Base-by-base conservation (phyloP, 129 eudicot genomes). In the Solidago caesia region DNA sequence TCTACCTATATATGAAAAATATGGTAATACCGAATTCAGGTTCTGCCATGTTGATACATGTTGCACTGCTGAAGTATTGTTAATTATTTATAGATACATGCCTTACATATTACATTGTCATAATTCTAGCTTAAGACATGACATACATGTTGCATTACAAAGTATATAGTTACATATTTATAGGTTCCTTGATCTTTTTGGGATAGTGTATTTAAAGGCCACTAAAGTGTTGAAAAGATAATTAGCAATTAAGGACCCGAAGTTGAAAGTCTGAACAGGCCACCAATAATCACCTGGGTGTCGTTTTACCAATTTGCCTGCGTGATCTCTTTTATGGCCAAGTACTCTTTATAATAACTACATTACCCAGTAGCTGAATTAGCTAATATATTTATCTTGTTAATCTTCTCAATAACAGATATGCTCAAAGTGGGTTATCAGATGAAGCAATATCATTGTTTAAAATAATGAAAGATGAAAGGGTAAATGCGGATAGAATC, bases 391-490 rank as follows among this genome's bases (percentile, higher is more conserved):
- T 44, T 6, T 33, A 60, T 8, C 63, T 44, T 26, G 15, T 39
- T 42, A 47, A 59, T 67, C 63, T 44, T 26, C 26, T 39, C 46
- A 47, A 59, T 67, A 42, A 67, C 68, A 91, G 97, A 60, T 91
- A 80, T 77, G 87, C 95, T 57, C 97, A 91, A 84, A 91, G 86
- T 75, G 97, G 97, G 16, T 80, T 76, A 42, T 84, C 96, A 53
- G 81, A 88, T 84, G 97, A 88, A 88, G 85, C 94, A 44, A 83
- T 91, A 69, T 78, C 85, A 12, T 59, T 91, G 51, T 88, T 86
- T 70, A 81, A 81, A 48, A 70, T 68, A 65, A 86, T 91, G 92
- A 84, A 71, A 77, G 88, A 81, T 25, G 82, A 77, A 49, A 84
- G 88, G 4, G 80, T 82, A 13, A 71, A 74, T 2, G 85, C 90